phyloP scores from a whole-genome alignment of 2,329 filamentous ascomycete species.

The Alternaria dauci region DNA sequence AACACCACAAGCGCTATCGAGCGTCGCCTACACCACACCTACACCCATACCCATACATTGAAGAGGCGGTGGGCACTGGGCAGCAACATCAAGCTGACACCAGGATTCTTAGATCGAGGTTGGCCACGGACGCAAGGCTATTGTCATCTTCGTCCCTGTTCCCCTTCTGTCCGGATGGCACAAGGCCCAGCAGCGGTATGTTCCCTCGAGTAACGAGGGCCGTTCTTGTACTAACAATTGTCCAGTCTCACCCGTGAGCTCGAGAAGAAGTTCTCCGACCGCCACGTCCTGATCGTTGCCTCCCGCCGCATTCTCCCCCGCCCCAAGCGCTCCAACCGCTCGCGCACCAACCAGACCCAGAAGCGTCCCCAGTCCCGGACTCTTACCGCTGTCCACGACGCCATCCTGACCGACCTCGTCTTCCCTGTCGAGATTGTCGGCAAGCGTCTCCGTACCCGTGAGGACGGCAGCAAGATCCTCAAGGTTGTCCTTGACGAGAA shows the following conservation, averaged over 20 bases:
- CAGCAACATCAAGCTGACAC: slow-evolving; percentile 62
- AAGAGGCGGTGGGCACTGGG: slow-evolving; percentile 67
- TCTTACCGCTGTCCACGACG: slow-evolving; percentile 97
- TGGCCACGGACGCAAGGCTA: slow-evolving; percentile 99
- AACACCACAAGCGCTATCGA: slow-evolving; percentile 37
- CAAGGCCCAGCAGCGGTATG: slow-evolving; percentile 99
- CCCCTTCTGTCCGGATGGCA: slow-evolving; percentile 98
- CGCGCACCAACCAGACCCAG: slow-evolving; percentile 95
- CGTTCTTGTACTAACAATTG: slow-evolving; percentile 14
- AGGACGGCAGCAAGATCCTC: slow-evolving; percentile 97
- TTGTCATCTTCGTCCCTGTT: slow-evolving; percentile 99
- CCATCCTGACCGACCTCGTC: slow-evolving; percentile 97
- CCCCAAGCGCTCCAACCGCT: slow-evolving; percentile 97
- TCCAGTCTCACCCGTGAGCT: slow-evolving; percentile 96
- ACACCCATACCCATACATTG: slow-evolving; percentile 38
- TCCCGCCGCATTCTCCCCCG: slow-evolving; percentile 98
- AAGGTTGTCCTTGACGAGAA: slow-evolving; percentile 99
- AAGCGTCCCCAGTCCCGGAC: slow-evolving; percentile 98
- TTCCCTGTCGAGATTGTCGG: slow-evolving; percentile 99
- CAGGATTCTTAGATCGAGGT: slow-evolving; percentile 89
- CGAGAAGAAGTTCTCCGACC: slow-evolving; percentile 99
- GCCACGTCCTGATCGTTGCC: slow-evolving; percentile 98
- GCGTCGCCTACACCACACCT: slow-evolving; percentile 36
- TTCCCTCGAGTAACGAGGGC: not conserved
- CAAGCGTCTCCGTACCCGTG: slow-evolving; percentile 98